Conservation (phyloP, 2,329 filamentous ascomycete species). For the Leptographium lundbergii region DNA sequence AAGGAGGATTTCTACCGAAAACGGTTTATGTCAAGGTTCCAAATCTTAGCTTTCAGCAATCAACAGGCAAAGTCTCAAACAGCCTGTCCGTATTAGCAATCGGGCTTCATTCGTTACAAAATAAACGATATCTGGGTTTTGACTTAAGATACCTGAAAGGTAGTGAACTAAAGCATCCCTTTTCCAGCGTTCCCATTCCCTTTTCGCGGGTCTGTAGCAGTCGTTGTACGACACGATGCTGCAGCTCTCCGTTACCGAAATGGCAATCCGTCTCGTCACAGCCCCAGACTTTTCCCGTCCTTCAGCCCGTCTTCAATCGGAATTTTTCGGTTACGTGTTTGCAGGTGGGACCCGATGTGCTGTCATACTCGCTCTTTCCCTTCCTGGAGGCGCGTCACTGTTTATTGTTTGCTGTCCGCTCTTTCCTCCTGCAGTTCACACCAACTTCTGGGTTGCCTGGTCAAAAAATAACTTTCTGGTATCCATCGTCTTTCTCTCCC, state of each 20-base stretch:
- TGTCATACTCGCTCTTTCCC: neutral
- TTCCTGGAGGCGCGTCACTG: neutral
- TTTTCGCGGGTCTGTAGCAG: neutral
- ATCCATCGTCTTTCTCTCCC: neutral
- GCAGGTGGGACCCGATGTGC: neutral
- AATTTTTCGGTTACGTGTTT: neutral
- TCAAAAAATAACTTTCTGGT: neutral
- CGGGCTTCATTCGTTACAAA: too few species aligned
- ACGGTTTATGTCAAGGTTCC: too few species aligned
- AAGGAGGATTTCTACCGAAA: too few species aligned
- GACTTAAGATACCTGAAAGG: too few species aligned
- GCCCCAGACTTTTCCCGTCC: neutral
- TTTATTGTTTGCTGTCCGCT: neutral
- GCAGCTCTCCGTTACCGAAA: neutral
- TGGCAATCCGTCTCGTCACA: neutral
- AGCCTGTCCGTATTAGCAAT: too few species aligned
- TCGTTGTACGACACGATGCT: neutral
- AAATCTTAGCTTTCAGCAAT: too few species aligned
- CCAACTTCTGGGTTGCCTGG: neutral
- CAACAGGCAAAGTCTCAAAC: too few species aligned
- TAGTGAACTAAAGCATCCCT: too few species aligned
- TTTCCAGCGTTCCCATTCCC: too few species aligned
- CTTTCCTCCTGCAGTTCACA: neutral
- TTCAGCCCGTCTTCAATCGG: neutral
- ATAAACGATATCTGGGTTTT: too few species aligned